These are phyloP conservation scores for Nymphaea colorata DNA, from an alignment of 164 flowering plant genomes.

Conservation along the genomic window DNA sequence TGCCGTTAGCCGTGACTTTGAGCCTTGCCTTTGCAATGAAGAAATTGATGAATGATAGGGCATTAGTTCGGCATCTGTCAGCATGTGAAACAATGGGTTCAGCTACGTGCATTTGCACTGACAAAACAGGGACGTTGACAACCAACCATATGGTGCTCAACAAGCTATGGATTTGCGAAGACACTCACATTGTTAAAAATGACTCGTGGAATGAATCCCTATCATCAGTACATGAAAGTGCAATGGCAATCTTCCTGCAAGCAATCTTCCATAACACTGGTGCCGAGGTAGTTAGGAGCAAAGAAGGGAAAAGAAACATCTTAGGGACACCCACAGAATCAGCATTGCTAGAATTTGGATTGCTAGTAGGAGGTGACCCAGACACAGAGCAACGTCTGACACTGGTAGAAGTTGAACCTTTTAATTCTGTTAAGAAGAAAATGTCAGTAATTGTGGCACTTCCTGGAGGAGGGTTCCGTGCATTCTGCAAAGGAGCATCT, in stretches of 20 bases:
- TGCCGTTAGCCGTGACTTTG: slow-evolving; percentile 48
- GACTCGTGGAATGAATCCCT: slow-evolving; percentile 6
- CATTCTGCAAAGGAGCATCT: slow-evolving; percentile 83
- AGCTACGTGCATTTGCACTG: slow-evolving; percentile 40
- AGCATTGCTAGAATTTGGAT: slow-evolving; percentile 60
- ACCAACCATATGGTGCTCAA: slow-evolving; percentile 40
- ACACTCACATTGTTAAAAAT: slow-evolving; percentile 13
- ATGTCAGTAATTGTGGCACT: slow-evolving; percentile 64
- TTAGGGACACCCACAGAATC: slow-evolving; percentile 71
- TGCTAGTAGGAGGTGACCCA: slow-evolving; percentile 46
- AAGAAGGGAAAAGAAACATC: slow-evolving; percentile 41
- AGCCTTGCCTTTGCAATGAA: slow-evolving; percentile 58
- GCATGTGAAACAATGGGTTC: slow-evolving; percentile 66
- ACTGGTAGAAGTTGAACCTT: slow-evolving; percentile 56
- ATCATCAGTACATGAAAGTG: slow-evolving; percentile 13
- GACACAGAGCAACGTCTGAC: slow-evolving; percentile 19
- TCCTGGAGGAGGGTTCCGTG: slow-evolving; percentile 39
- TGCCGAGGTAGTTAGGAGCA: slow-evolving; percentile 48
- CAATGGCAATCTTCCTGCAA: slow-evolving; percentile 21
- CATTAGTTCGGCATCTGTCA: slow-evolving; percentile 37
- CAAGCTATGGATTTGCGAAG: slow-evolving; percentile 26
- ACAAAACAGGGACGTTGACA: slow-evolving; percentile 52
- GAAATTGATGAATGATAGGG: slow-evolving; percentile 35
- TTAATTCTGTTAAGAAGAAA: slow-evolving; percentile 62
- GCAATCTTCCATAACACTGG: slow-evolving; percentile 31